phyloP scores from a whole-genome alignment of 805 yeast species.

The Saccharomycopsis malanga region DNA sequence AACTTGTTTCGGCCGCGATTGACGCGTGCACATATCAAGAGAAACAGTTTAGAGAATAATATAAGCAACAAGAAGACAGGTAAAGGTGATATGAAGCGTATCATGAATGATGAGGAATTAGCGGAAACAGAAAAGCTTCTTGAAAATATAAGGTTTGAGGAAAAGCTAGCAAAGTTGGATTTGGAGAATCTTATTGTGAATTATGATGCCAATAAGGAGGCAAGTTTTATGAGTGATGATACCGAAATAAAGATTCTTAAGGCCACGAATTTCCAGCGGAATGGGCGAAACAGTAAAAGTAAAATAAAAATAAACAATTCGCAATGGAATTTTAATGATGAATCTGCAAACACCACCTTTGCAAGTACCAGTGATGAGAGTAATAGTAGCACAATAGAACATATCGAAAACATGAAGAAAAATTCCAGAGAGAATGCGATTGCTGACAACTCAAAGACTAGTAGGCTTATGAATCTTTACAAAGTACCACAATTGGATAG shows the following conservation, averaged over 20 bases:
- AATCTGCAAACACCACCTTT: too few species aligned
- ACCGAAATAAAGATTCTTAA: slow-evolving; percentile 13
- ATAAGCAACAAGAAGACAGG: not conserved
- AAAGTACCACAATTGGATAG: slow-evolving; percentile 1
- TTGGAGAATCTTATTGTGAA: slow-evolving; percentile 13
- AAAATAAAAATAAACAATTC: too few species aligned
- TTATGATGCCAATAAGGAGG: slow-evolving; percentile 9
- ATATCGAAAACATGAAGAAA: slow-evolving; percentile 7
- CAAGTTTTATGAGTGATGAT: slow-evolving; percentile 7
- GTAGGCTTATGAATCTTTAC: slow-evolving; percentile 4
- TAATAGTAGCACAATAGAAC: slow-evolving; percentile 5
- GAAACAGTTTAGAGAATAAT: not conserved
- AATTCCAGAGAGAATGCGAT: not conserved
- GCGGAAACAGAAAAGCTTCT: slow-evolving; percentile 12
- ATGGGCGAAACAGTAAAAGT: not conserved
- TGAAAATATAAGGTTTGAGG: slow-evolving; percentile 13
- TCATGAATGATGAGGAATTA: not conserved
- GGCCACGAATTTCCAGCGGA: not conserved
- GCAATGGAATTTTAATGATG: too few species aligned
- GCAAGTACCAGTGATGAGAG: slow-evolving; percentile 1
- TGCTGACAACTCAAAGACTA: slow-evolving; percentile 6
- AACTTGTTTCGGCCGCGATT: not conserved
- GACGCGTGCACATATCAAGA: not conserved
- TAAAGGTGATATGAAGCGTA: too few species aligned
- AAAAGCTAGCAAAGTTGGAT: slow-evolving; percentile 14